A percentile compares a stretch with the other conserved stretches of the same genome.
These are phyloP conservation scores for Ogataea siamensis DNA, from an alignment of 805 yeast species.

Conservation along the genomic window DNA sequence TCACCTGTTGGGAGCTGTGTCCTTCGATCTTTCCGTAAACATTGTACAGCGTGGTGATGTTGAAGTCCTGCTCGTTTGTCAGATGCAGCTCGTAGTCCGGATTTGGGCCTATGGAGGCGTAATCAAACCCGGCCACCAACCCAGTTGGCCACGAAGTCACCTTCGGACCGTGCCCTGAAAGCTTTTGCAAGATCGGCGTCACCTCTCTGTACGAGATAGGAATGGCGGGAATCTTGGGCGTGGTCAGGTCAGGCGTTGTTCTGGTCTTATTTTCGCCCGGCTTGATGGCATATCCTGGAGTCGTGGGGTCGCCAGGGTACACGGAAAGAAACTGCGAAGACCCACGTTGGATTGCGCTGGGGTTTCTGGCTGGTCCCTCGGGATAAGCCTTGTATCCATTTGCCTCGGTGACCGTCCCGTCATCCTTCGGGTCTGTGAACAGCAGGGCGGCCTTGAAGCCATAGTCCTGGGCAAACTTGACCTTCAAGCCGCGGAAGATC, in stretches of 20 bases:
- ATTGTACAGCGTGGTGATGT: slow-evolving; percentile 59
- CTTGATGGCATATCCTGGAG: slow-evolving; percentile 64
- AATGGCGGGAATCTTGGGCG: slow-evolving; percentile 67
- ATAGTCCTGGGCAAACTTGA: slow-evolving; percentile 68
- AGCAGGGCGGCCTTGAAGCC: slow-evolving; percentile 68
- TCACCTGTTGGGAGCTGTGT: slow-evolving; percentile 48
- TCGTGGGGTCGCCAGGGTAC: slow-evolving; percentile 76
- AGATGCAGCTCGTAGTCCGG: slow-evolving; percentile 47
- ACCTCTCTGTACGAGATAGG: slow-evolving; percentile 68
- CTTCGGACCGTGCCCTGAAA: slow-evolving; percentile 57
- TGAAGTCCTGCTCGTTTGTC: slow-evolving; percentile 59
- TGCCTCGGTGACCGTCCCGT: slow-evolving; percentile 46
- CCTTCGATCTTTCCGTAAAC: slow-evolving; percentile 64
- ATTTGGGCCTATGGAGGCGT: slow-evolving; percentile 35
- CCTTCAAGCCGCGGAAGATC: slow-evolving; percentile 70
- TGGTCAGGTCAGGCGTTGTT: slow-evolving; percentile 45
- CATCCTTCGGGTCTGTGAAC: slow-evolving; percentile 71
- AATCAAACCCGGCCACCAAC: slow-evolving; percentile 37
- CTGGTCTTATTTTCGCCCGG: slow-evolving; percentile 54
- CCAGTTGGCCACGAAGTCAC: slow-evolving; percentile 31
- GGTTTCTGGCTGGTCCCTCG: slow-evolving; percentile 74
- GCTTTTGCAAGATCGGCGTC: slow-evolving; percentile 53
- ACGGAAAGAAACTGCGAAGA: slow-evolving; percentile 61
- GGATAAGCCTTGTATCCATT: slow-evolving; percentile 70
- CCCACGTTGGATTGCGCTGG: slow-evolving; percentile 74